phyloP scores from a whole-genome alignment of 2,329 filamentous ascomycete species.

The Alternaria brassicae region DNA sequence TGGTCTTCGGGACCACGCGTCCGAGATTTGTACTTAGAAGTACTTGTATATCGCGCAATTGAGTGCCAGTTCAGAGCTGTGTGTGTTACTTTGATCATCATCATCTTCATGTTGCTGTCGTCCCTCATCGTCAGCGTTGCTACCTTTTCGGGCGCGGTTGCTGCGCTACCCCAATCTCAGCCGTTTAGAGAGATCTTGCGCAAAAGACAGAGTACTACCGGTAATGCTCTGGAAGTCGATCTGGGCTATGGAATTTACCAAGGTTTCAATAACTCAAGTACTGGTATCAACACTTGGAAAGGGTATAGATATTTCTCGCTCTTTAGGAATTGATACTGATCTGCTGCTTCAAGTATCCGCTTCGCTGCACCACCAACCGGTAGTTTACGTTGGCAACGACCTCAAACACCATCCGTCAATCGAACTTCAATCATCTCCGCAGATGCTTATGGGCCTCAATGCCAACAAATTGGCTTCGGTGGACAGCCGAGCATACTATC shows the following conservation, averaged over 20 bases:
- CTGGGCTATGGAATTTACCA: slow-evolving; percentile 33
- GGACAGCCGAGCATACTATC: background rate
- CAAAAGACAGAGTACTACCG: background rate
- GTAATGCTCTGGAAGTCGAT: slow-evolving; percentile 20
- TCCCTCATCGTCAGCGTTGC: background rate
- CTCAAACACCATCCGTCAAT: slow-evolving; percentile 15
- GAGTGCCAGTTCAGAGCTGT: background rate
- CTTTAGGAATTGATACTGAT: background rate
- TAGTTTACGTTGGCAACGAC: slow-evolving; percentile 28
- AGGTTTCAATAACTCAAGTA: slow-evolving; percentile 24
- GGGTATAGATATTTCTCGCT: slow-evolving; percentile 16
- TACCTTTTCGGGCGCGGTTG: background rate
- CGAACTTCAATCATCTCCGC: slow-evolving; percentile 14
- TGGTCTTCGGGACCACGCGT: background rate
- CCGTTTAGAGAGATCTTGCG: background rate
- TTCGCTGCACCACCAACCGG: slow-evolving; percentile 30
- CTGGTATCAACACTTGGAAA: slow-evolving; percentile 30
- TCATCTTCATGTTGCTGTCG: background rate
- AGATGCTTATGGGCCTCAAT: slow-evolving; percentile 7
- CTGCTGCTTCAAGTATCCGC: slow-evolving; percentile 22
- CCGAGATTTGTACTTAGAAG: background rate
- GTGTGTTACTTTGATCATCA: background rate
- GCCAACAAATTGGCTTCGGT: slow-evolving; percentile 5
- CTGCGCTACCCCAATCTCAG: background rate
- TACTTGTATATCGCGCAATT: background rate